Conservation (phyloP, 2,329 filamentous ascomycete genomes). For the Paecilomyces variotii region DNA sequence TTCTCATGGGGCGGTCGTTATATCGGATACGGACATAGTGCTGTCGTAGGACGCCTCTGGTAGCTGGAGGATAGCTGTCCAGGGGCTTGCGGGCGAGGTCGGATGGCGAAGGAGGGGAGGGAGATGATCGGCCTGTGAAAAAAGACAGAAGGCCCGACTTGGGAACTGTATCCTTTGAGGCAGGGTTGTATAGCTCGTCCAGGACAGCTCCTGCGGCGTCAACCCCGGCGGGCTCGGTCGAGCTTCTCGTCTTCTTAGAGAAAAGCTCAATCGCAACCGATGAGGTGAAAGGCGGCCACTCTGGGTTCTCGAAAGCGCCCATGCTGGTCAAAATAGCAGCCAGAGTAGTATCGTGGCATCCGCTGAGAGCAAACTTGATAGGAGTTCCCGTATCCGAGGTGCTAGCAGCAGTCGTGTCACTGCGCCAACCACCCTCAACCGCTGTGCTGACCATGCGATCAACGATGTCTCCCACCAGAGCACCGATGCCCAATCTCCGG, state of each 20-base stretch:
- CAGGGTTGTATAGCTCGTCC: constrained; percentile 17
- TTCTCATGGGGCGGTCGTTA: constrained; percentile 72
- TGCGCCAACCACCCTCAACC: constrained; percentile 49
- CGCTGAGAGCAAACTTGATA: constrained; percentile 69
- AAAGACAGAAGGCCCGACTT: constrained; percentile 25
- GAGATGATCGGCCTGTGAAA: constrained; percentile 16
- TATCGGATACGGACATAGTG: constrained; percentile 89
- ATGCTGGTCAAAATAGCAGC: constrained; percentile 69
- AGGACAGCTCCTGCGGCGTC: constrained; percentile 13
- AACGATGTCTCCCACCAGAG: constrained; percentile 74
- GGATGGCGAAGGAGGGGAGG: constrained; percentile 14
- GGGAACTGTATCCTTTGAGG: constrained; percentile 10
- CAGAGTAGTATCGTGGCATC: constrained; percentile 90
- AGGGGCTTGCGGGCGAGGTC: constrained; percentile 26
- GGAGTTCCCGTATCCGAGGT: constrained; percentile 32
- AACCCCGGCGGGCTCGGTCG: background rate
- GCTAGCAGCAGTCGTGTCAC: constrained; percentile 45
- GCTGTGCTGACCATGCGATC: constrained; percentile 60
- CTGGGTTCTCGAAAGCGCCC: constrained; percentile 63
- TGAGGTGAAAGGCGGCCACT: constrained; percentile 90
- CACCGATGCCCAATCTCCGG: constrained; percentile 79
- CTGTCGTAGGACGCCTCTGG: constrained; percentile 33
- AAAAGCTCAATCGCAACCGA: constrained; percentile 90
- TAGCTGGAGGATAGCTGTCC: constrained; percentile 19
- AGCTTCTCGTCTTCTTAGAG: constrained; percentile 39